A percentile compares a stretch with the other conserved stretches of the same genome.
These are phyloP conservation scores for Abelmoschus esculentus DNA, from an alignment of 345 rosid species.

Conservation along the genomic window DNA sequence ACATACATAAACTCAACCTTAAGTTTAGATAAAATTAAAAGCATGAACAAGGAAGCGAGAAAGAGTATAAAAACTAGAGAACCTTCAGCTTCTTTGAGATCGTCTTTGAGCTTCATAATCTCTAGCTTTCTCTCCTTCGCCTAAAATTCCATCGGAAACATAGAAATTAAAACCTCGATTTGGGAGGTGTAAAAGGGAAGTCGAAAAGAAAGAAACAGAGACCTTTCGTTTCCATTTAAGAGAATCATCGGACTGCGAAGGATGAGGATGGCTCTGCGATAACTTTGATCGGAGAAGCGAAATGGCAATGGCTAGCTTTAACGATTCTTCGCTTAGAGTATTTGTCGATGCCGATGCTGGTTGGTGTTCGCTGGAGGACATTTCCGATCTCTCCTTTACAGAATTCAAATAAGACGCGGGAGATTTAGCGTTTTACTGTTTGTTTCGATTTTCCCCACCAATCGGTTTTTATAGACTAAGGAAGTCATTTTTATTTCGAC, in stretches of 20 bases:
- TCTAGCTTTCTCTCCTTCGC: slow-evolving; percentile 82
- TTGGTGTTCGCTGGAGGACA: slow-evolving; percentile 20
- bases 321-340: slow-evolving; percentile 33
- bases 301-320: slow-evolving; percentile 63
- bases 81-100: slow-evolving; percentile 83
- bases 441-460: neutral
- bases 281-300: slow-evolving; percentile 76
- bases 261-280: slow-evolving; percentile 26
- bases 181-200: neutral
- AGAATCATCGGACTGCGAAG: slow-evolving; percentile 42
- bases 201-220: slow-evolving; percentile 3
- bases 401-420: slow-evolving; percentile 15
- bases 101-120: slow-evolving; percentile 57
- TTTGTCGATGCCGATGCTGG: slow-evolving; percentile 2
- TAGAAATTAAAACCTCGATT: neutral
- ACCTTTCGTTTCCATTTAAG: slow-evolving; percentile 94
- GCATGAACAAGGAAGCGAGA: neutral
- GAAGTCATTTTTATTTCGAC: too few species aligned
- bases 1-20: neutral
- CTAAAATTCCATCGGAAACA: slow-evolving; percentile 23
- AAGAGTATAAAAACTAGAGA: neutral
- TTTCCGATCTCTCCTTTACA: neutral
- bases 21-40: neutral
- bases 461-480: neutral
- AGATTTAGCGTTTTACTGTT: neutral